These are phyloP conservation scores for Euphorbia peplus DNA, from an alignment of 345 rosid species.

Conservation along the genomic window DNA sequence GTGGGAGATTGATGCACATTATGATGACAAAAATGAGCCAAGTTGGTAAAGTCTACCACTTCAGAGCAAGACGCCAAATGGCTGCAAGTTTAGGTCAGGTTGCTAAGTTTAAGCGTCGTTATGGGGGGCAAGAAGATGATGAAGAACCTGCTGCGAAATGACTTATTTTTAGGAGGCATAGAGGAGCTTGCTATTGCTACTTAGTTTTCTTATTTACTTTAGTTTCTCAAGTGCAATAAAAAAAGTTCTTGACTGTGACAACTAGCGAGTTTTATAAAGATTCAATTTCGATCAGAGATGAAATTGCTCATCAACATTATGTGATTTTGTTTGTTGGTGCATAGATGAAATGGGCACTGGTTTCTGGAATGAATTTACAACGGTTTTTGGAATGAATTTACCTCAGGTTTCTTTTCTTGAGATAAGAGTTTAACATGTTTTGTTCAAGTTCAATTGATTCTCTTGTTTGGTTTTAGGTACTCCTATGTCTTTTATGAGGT, in stretches of 20 bases:
- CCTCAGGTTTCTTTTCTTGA: background rate
- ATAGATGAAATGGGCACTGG: background rate
- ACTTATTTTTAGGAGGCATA: background rate
- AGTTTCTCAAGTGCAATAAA: conserved; percentile 1
- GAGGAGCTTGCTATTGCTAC: background rate
- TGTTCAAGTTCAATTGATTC: no score
- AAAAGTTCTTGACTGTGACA: background rate
- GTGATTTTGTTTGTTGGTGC: background rate
- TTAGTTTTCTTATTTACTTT: background rate
- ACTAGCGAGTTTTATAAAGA: conserved; percentile 4
- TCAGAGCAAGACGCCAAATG: conserved; percentile 84
- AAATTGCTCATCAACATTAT: background rate
- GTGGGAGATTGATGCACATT: conserved; percentile 80
- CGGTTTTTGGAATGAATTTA: background rate
- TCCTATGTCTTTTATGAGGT: no score
- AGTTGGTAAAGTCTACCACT: conserved; percentile 80
- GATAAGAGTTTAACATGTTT: no score
- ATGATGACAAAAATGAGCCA: conserved; percentile 89
- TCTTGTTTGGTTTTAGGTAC: no score
- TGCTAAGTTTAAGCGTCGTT: conserved; percentile 80
- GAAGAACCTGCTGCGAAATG: conserved; percentile 38
- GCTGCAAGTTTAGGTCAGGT: conserved; percentile 81
- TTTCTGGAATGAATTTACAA: background rate
- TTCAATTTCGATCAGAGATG: background rate
- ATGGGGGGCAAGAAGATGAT: conserved; percentile 53